These are phyloP conservation scores for Termitomyces sp. DNA, from an alignment of 768 basidiomycete species.

Conservation along the genomic window DNA sequence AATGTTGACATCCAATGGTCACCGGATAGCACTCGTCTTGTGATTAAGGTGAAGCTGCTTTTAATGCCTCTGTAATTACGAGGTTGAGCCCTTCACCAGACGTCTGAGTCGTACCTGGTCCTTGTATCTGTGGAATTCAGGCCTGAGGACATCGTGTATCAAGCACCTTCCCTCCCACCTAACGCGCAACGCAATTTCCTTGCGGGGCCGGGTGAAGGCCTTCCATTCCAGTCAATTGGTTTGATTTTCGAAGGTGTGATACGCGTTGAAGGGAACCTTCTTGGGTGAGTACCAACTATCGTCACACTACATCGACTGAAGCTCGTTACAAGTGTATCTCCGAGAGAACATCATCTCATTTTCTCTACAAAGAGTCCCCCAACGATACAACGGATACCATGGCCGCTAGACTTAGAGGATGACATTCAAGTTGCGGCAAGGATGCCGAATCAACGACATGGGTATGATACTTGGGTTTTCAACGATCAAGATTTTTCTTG, in stretches of 20 bases:
- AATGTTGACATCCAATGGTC: slow-evolving; percentile 77
- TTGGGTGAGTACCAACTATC: slow-evolving; percentile 42
- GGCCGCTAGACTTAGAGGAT: slow-evolving; percentile 52
- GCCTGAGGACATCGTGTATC: slow-evolving; percentile 49
- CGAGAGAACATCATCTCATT: slow-evolving; percentile 58
- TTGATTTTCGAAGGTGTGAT: slow-evolving; percentile 80
- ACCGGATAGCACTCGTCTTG: slow-evolving; percentile 70
- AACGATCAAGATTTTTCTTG: slow-evolving; percentile 65
- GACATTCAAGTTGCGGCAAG: slow-evolving; percentile 23
- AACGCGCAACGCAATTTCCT: slow-evolving; percentile 64
- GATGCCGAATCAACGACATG: slow-evolving; percentile 26
- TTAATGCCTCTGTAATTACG: neutral
- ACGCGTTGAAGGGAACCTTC: slow-evolving; percentile 65
- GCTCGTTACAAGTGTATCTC: slow-evolving; percentile 53
- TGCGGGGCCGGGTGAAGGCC: slow-evolving; percentile 75
- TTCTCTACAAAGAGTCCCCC: slow-evolving; percentile 74
- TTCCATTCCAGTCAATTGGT: slow-evolving; percentile 59
- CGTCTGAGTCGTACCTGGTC: slow-evolving; percentile 73
- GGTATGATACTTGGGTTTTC: slow-evolving; percentile 68
- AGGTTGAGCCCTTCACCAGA: slow-evolving; percentile 41
- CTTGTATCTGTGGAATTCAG: slow-evolving; percentile 61
- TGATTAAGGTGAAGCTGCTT: slow-evolving; percentile 59
- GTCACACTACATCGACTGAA: neutral
- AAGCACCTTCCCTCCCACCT: slow-evolving; percentile 43
- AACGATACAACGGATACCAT: slow-evolving; percentile 78